phyloP scores from a whole-genome alignment of 75 land plant genomes.

The Selaginella moellendorffii region DNA sequence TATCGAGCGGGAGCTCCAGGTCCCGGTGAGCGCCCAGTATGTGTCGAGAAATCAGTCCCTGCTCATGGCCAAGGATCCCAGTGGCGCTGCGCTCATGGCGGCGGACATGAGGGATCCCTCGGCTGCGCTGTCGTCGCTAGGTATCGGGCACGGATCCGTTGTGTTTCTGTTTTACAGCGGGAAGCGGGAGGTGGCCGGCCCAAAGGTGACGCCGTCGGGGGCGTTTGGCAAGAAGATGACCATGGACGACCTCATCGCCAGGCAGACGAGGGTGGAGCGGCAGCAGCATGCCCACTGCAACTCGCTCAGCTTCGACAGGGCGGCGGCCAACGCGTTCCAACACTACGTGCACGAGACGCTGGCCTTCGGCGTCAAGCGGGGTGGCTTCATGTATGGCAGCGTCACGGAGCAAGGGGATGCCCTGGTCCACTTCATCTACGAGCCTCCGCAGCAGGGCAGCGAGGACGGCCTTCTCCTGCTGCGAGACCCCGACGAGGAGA shows the following conservation, averaged over 20 bases:
- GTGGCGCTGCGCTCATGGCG: conserved; percentile 12
- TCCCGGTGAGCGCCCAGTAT: conserved; percentile 49
- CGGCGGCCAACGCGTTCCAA: conserved; percentile 77
- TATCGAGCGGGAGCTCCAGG: conserved; percentile 53
- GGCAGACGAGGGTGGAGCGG: conserved; percentile 70
- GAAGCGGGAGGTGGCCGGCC: conserved; percentile 29
- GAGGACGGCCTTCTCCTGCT: conserved; percentile 54
- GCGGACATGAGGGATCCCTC: conserved; percentile 37
- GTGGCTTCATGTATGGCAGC: conserved; percentile 75
- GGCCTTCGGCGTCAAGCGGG: conserved; percentile 73
- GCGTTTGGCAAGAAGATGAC: conserved; percentile 90
- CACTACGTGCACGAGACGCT: conserved; percentile 67
- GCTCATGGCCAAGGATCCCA: conserved; percentile 44
- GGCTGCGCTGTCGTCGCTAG: conserved; percentile 39
- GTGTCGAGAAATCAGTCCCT: conserved; percentile 58
- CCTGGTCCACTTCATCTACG: conserved; percentile 76
- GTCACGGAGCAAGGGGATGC: conserved; percentile 40
- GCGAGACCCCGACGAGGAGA: conserved; percentile 72
- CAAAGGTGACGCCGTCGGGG: conserved; percentile 46
- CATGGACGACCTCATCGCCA: conserved; percentile 83
- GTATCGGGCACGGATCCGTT: conserved; percentile 51
- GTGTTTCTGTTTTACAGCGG: conserved; percentile 54
- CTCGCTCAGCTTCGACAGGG: conserved; percentile 70
- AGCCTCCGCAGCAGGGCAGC: conserved; percentile 79
- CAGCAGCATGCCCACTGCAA: conserved; percentile 76